Percentiles rank a stretch among this genome's conserved stretches.
Evolutionary conservation across 306 rosid species (phyloP).

Genomic region (Trifolium dubium): DNA sequence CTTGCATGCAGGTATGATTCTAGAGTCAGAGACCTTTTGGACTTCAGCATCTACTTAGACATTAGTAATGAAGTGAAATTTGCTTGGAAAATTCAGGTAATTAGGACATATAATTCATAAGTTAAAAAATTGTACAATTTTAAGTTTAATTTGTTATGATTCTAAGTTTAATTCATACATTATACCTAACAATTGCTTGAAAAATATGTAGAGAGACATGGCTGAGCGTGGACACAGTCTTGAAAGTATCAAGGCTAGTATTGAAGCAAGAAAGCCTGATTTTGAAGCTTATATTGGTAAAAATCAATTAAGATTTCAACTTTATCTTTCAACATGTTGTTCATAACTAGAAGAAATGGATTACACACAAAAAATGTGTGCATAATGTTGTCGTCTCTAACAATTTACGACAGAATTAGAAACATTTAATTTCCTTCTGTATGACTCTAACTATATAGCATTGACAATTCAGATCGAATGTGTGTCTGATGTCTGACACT

Average conservation of each 20-base stretch:
- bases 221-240: conserved; percentile 99
- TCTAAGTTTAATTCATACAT: no score
- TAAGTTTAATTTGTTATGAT: background rate
- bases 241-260: conserved; percentile 99
- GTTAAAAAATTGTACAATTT: background rate
- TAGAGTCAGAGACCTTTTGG: conserved; percentile 91
- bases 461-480: background rate
- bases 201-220: conserved; percentile 86
- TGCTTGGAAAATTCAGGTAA: conserved; percentile 99
- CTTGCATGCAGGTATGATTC: conserved; percentile 69
- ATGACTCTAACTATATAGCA: background rate
- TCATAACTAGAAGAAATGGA: background rate
- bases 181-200: conserved; percentile 28
- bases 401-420: background rate
- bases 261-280: conserved; percentile 96
- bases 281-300: conserved; percentile 95
- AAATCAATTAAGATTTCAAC: conserved; percentile 36
- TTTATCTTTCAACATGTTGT: background rate
- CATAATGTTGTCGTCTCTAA: background rate
- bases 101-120: background rate
- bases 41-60: conserved; percentile 97
- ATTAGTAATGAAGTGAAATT: conserved; percentile 98
- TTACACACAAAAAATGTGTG: background rate
- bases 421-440: background rate
- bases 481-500: background rate